phyloP scores from a whole-genome alignment of 129 eudicot genomes.

The Flaveria brownii region DNA sequence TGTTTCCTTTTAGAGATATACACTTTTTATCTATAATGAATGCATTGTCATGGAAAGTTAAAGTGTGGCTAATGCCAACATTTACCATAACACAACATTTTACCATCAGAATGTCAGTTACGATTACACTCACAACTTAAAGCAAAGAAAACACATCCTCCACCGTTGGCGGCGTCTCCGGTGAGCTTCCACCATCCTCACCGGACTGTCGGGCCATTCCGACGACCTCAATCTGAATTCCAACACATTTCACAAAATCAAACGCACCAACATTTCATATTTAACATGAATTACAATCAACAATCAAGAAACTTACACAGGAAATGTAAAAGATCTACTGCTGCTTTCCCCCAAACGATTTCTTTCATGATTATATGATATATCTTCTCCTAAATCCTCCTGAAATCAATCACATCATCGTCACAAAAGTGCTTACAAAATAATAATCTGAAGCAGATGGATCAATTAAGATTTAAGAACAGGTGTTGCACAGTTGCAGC shows the following conservation, averaged over 20 bases:
- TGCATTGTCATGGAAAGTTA: too few species aligned
- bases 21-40: not conserved
- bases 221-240: slow-evolving; percentile 35
- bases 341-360: slow-evolving; percentile 29
- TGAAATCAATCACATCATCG: not conserved
- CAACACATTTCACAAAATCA: not conserved
- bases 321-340: slow-evolving; percentile 55
- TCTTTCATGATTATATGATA: not conserved
- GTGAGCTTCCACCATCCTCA: slow-evolving; percentile 48
- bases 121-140: slow-evolving; percentile 23
- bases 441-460: not conserved
- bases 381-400: slow-evolving; percentile 20
- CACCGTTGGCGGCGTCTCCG: slow-evolving; percentile 32
- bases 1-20: slow-evolving; percentile 6
- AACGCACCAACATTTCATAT: not conserved
- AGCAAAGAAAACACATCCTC: slow-evolving; percentile 39
- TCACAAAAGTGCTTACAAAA: not conserved
- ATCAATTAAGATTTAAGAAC: not conserved
- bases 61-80: too few species aligned
- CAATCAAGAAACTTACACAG: slow-evolving; percentile 33
- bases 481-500: not conserved
- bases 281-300: not conserved
- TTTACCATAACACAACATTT: too few species aligned
- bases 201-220: slow-evolving; percentile 45
- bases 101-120: too few species aligned